phyloP scores from a whole-genome alignment of 2,329 filamentous ascomycete species.

The Geosmithia putterillii region DNA sequence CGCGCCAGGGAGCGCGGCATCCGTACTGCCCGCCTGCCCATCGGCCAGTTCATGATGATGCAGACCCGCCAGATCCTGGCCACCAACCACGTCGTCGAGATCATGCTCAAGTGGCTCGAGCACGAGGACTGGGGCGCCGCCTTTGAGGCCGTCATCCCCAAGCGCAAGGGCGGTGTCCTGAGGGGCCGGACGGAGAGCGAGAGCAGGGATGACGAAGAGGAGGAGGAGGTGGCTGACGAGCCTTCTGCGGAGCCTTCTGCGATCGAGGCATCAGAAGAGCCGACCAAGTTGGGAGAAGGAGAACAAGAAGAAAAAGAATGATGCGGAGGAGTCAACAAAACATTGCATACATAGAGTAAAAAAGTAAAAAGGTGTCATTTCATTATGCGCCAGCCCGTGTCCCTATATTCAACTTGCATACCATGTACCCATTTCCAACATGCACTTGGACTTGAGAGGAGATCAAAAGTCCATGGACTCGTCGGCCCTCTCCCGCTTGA shows the following conservation, averaged over 20 bases:
- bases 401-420: not conserved
- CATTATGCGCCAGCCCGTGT: not conserved
- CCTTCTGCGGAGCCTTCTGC: slow-evolving; percentile 11
- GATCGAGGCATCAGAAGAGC: not conserved
- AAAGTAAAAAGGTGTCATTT: not conserved
- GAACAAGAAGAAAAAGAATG: not conserved
- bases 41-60: slow-evolving; percentile 93
- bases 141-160: slow-evolving; percentile 79
- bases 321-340: not conserved
- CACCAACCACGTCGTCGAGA: slow-evolving; percentile 93
- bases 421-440: not conserved
- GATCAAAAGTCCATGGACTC: slow-evolving; percentile 39
- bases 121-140: slow-evolving; percentile 83
- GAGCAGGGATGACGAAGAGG: slow-evolving; percentile 9
- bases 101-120: slow-evolving; percentile 90
- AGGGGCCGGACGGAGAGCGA: slow-evolving; percentile 19
- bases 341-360: no score
- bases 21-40: slow-evolving; percentile 81
- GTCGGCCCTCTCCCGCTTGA: slow-evolving; percentile 45
- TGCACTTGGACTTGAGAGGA: not conserved
- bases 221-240: slow-evolving; percentile 14
- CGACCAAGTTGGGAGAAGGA: no score
- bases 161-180: slow-evolving; percentile 71
- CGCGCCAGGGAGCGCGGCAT: slow-evolving; percentile 64
- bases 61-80: slow-evolving; percentile 73